phyloP scores from a whole-genome alignment of 305 asterid species.

The Fraxinus sp. region DNA sequence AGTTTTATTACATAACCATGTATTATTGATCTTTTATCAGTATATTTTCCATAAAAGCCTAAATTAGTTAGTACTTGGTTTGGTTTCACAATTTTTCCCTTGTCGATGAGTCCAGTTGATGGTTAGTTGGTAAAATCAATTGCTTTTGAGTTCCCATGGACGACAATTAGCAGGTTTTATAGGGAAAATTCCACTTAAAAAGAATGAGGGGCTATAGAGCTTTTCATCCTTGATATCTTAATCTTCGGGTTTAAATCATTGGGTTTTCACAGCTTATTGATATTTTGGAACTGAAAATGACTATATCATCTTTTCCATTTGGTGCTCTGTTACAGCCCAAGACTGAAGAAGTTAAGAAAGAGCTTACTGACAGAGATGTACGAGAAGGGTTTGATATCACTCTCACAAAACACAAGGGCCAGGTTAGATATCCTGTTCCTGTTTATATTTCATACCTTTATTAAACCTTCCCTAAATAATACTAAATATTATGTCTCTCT shows the following conservation, averaged over 20 bases:
- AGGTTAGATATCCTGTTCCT: conserved; percentile 51
- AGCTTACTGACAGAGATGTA: conserved; percentile 75
- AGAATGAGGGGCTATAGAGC: neutral
- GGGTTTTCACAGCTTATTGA: neutral
- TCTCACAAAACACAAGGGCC: conserved; percentile 80
- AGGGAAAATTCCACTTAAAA: neutral
- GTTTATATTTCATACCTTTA: neutral
- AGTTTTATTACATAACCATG: neutral
- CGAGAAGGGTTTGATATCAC: conserved; percentile 74
- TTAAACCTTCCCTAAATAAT: neutral
- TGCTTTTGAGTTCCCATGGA: neutral
- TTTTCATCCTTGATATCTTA: neutral
- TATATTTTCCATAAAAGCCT: neutral
- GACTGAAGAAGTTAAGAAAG: conserved; percentile 81
- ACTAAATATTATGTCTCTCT: conserved; percentile 7
- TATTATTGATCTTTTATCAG: neutral
- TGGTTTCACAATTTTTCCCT: neutral
- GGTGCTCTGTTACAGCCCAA: conserved; percentile 39
- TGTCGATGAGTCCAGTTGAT: neutral
- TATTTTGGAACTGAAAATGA: neutral
- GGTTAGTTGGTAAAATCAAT: neutral
- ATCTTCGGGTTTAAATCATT: neutral
- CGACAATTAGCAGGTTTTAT: neutral
- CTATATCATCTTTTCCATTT: conserved; percentile 15
- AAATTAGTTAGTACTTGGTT: neutral